Percentiles rank a stretch among this genome's conserved stretches.
Conservation (phyloP, 257 asterid genomes). For the Anisodus tanguticus region DNA sequence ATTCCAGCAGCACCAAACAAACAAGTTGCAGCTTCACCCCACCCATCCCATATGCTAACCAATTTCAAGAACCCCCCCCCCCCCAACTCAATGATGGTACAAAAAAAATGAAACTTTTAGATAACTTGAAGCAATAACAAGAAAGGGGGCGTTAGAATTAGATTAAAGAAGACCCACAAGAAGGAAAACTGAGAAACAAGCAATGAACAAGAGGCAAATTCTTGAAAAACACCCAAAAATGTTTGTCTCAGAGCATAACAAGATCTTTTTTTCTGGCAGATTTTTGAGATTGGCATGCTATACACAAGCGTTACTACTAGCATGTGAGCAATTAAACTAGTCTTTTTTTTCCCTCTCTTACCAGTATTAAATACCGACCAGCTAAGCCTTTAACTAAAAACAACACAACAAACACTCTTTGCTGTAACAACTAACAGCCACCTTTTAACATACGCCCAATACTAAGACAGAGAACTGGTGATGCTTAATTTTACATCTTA, state of each 20-base stretch:
- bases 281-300: constrained; percentile 57
- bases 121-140: constrained; percentile 58
- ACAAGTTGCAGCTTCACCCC: constrained; percentile 54
- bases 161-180: constrained; percentile 46
- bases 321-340: constrained; percentile 60
- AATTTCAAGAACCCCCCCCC: neutral
- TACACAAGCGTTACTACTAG: constrained; percentile 59
- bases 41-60: constrained; percentile 55
- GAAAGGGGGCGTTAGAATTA: constrained; percentile 35
- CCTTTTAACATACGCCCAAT: neutral
- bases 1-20: constrained; percentile 54
- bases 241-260: constrained; percentile 25
- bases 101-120: constrained; percentile 32
- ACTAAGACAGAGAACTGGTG: neutral
- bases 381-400: constrained; percentile 29
- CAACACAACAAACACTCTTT: constrained; percentile 35
- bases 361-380: constrained; percentile 37
- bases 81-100: constrained; percentile 33
- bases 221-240: constrained; percentile 42
- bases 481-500: neutral
- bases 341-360: neutral
- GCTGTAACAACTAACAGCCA: constrained; percentile 37
- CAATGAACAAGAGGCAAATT: constrained; percentile 44
- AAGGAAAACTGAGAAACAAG: constrained; percentile 71
- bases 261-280: constrained; percentile 29